These are phyloP conservation scores for Carex pumila DNA, from an alignment of 176 grass and related monocot species.

Conservation along the genomic window DNA sequence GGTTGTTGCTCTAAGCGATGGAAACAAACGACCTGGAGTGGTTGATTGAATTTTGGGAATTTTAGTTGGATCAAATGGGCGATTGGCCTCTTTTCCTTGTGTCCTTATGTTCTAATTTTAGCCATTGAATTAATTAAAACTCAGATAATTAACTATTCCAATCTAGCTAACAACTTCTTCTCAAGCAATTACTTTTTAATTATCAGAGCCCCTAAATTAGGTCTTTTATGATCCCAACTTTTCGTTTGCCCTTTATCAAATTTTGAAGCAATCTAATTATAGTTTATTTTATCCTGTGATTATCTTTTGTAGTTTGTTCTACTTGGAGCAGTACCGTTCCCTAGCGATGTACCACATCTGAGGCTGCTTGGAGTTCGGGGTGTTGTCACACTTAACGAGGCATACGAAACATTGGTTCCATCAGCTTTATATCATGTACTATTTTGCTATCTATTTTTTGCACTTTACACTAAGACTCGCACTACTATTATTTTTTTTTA, in stretches of 20 bases:
- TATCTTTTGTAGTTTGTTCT: constrained; percentile 49
- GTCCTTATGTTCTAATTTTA: background rate
- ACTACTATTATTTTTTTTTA: background rate
- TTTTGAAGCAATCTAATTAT: background rate
- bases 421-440: constrained; percentile 77
- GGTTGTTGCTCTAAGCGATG: background rate
- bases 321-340: constrained; percentile 91
- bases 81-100: background rate
- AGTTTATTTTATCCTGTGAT: background rate
- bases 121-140: background rate
- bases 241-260: background rate
- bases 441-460: background rate
- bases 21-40: background rate
- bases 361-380: constrained; percentile 68
- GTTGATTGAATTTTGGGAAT: background rate
- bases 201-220: background rate
- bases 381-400: constrained; percentile 86
- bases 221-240: background rate
- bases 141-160: background rate
- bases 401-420: constrained; percentile 86
- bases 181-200: background rate
- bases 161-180: background rate
- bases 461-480: background rate
- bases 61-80: background rate
- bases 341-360: constrained; percentile 73